Conservation (phyloP, 78 protist species). For the Trichosphaerium sp. region DNA sequence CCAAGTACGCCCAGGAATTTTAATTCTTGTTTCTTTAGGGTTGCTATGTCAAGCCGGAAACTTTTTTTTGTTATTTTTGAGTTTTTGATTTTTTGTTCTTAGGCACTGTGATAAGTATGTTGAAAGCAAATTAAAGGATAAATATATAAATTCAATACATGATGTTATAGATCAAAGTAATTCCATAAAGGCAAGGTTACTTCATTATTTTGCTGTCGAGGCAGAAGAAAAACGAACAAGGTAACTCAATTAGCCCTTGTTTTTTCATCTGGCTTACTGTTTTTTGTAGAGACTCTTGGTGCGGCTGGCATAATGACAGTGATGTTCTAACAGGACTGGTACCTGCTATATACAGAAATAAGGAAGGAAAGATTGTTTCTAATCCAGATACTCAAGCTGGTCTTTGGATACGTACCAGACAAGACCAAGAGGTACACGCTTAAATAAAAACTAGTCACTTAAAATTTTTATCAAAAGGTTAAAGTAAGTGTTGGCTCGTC, state of each 20-base stretch:
- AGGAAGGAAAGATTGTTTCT: slow-evolving; percentile 16
- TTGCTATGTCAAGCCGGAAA: not conserved
- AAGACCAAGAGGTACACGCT: slow-evolving; percentile 29
- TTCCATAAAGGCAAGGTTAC: slow-evolving; percentile 42
- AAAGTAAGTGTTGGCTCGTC: slow-evolving; percentile 31
- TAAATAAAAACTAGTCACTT: too few relatives aligned
- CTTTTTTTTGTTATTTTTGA: not conserved
- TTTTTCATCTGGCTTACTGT: not conserved
- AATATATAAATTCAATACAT: not conserved
- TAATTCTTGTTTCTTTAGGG: not conserved
- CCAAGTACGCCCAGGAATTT: not conserved
- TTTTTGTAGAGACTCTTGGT: too few relatives aligned
- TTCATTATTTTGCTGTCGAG: slow-evolving; percentile 48
- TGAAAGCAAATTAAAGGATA: not conserved
- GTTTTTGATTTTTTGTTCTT: slow-evolving; percentile 29
- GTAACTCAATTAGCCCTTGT: slow-evolving; percentile 1
- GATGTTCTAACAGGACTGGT: slow-evolving; percentile 36
- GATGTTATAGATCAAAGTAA: slow-evolving; percentile 12
- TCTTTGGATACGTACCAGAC: slow-evolving; percentile 26
- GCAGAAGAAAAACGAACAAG: slow-evolving; percentile 16
- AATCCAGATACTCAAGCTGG: slow-evolving; percentile 36
- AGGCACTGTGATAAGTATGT: slow-evolving; percentile 33
- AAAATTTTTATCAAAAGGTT: too few relatives aligned
- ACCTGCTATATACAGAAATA: slow-evolving; percentile 43
- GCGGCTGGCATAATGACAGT: slow-evolving; percentile 62